Evolutionary conservation across 176 grass and related monocot species (phyloP).

Genomic region (Cenchrus purpureus): DNA sequence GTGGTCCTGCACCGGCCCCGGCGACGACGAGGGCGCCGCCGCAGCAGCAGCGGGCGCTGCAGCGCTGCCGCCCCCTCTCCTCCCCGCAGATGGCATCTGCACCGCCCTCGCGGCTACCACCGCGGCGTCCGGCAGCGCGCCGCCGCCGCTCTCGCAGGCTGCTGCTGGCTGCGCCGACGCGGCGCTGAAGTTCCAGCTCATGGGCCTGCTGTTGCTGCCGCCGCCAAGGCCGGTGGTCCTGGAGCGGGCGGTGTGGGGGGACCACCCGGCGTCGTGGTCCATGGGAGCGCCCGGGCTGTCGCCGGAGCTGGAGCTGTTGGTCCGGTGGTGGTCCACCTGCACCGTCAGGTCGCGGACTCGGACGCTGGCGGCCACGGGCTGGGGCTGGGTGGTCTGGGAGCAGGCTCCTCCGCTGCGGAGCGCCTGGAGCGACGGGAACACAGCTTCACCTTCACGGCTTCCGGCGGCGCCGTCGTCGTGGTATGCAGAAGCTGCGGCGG

Average conservation of each 20-base stretch:
- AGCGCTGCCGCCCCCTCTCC: constrained; percentile 18
- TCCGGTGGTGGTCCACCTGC: constrained; percentile 42
- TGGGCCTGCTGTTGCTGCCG: neutral
- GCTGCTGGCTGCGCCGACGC: constrained; percentile 25
- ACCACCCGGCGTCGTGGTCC: constrained; percentile 47
- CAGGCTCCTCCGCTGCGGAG: constrained; percentile 23
- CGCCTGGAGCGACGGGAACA: constrained; percentile 47
- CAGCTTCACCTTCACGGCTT: neutral
- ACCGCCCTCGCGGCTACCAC: neutral
- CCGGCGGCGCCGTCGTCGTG: neutral
- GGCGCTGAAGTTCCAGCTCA: constrained; percentile 66
- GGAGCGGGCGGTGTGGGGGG: constrained; percentile 32
- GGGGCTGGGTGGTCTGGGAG: neutral
- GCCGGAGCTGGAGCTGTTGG: constrained; percentile 53
- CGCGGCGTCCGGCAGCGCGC: neutral
- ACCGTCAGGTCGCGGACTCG: constrained; percentile 29
- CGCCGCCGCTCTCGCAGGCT: constrained; percentile 2
- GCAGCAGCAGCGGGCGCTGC: neutral
- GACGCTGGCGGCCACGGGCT: neutral
- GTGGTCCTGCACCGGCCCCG: constrained; percentile 66
- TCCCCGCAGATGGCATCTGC: neutral
- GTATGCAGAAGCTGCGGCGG: constrained; percentile 6
- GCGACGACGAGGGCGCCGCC: neutral
- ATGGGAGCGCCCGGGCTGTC: constrained; percentile 40
- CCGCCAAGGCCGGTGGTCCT: constrained; percentile 27